Base-by-base conservation (phyloP, 768 basidiomycete species). In the Termitomyces sp. region DNA sequence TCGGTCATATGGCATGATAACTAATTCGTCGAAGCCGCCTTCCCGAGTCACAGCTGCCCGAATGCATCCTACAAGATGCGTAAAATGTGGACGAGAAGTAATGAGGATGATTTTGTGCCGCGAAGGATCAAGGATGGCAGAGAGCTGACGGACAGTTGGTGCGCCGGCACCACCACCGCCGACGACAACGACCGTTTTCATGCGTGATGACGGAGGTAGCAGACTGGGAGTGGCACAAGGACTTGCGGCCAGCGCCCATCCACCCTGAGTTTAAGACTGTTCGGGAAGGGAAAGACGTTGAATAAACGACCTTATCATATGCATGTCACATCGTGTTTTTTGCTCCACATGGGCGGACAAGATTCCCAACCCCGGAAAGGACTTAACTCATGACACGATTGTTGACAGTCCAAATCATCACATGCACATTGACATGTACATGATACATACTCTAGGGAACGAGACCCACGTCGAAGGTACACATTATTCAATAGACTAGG, bases 121-220 rank as follows among this genome's bases (percentile, higher is more conserved):
- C 9, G 71, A 65, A 0, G 76, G 56, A 66, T 83, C 74, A 60
- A 88, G 76, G 22, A 67, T 76, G 11, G 72, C 66, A 3, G 83
- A 79, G 57, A 89, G 82, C 2, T 65, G 66, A 28, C 76, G 75
- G 2, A 77, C 78, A 51, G 79, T 60, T 10, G 72, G 61, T 30
- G 72, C 68, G 13, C 87, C 86, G n/a, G 69, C 72, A 51, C 83
- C 87, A 30, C 82, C 87, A 44, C 85, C 83, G 54, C 86, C 70
- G 60, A 87, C 72, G 22, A 87, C 73, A 61, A 74, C 65, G 49
- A 66, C 64, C 36, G 66, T 65, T 32, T 60, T 55, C 47, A 60
- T 52, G n/a, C 55, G 48, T 32, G 56, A 44, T 55, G 10, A 59
- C 41, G 16, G 62, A 45, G 18, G 51, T 28, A 38, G 38, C 24